Percentiles rank a stretch among this genome's conserved stretches.
Evolutionary conservation across 2,329 filamentous ascomycete genomes (phyloP).

Genomic region (Blastomyces percursus): DNA sequence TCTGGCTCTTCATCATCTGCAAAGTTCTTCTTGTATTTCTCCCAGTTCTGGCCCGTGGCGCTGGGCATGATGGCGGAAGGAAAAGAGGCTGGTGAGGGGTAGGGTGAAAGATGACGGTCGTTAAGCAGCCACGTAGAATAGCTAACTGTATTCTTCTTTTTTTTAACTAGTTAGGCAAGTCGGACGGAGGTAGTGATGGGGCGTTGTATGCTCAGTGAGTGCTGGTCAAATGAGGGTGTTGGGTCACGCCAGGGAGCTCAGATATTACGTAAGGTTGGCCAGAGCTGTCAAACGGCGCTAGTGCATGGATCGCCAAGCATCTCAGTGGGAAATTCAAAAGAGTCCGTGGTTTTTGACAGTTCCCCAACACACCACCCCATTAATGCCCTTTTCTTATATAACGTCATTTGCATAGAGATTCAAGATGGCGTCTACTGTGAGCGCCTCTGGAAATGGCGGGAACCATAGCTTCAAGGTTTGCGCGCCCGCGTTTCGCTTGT

Average conservation of each 20-base stretch:
- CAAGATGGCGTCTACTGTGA: conserved; percentile 42
- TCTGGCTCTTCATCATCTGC: conserved; percentile 95
- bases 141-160: neutral
- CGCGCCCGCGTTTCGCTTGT: neutral
- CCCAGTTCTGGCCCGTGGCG: conserved; percentile 89
- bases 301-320: conserved; percentile 6
- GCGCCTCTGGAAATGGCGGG: conserved; percentile 39
- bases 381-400: conserved; percentile 17
- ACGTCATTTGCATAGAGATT: conserved; percentile 19
- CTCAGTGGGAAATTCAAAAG: conserved; percentile 1
- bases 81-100: conserved; percentile 15
- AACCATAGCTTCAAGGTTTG: conserved; percentile 58
- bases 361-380: conserved; percentile 16
- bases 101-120: neutral
- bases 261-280: neutral
- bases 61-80: conserved; percentile 59
- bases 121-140: neutral
- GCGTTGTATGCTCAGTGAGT: neutral
- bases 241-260: neutral
- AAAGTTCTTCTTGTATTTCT: conserved; percentile 97
- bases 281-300: conserved; percentile 5
- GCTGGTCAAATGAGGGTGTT: neutral
- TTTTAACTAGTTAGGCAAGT: neutral
- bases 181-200: neutral
- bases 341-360: conserved; percentile 2